Base-by-base conservation (phyloP, 768 basidiomycete genomes). In the Nidula microcarpa region DNA sequence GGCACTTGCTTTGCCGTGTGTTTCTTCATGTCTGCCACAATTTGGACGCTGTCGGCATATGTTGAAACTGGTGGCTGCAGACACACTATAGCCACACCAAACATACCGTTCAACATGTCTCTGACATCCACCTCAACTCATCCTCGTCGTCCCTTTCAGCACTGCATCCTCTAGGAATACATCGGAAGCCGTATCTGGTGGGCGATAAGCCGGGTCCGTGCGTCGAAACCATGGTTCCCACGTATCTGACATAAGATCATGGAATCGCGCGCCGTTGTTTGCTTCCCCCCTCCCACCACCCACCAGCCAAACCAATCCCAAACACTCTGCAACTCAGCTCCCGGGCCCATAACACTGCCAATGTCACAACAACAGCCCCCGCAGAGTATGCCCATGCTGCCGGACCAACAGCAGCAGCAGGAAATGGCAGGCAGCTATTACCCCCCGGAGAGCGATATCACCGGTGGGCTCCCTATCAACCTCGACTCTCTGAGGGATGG, bases 401-500 rank as follows among this genome's bases (percentile, higher is more conserved):
- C 78, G 33, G 82, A 86, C 44, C 71, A 71, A 41, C 57, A 65
- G 49, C 75, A 75, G 44, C 57, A 65, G 49, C 75, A 75, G 55
- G 85, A 86, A 57, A 71, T 84, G 61, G 67, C 76, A 23, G 75
- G 75, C 55, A 82, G 79, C 53, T 90, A 90, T 66, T 89, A 89
- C 49, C 88, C 87, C 37, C 80, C 80, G 57, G 85, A 86, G 56
- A 85, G 78, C 63, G 89, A 92, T 74, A 78, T 91, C 56, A 89
- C 89, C 6, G 89, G 90, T 18, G 89, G 89, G 18, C 76, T 91
- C 33, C 90, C 90, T 49, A 89, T 93, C 63, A 93, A 89, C 63
- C 85, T 93, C 23, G 89, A 91, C 68, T 92, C 91, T 3, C 75
- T 93, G 52, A 79, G 91, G 50, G 91, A 94, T 64, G 90, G 91